phyloP scores from a whole-genome alignment of 129 eudicot genomes.

The Logfia minima region DNA sequence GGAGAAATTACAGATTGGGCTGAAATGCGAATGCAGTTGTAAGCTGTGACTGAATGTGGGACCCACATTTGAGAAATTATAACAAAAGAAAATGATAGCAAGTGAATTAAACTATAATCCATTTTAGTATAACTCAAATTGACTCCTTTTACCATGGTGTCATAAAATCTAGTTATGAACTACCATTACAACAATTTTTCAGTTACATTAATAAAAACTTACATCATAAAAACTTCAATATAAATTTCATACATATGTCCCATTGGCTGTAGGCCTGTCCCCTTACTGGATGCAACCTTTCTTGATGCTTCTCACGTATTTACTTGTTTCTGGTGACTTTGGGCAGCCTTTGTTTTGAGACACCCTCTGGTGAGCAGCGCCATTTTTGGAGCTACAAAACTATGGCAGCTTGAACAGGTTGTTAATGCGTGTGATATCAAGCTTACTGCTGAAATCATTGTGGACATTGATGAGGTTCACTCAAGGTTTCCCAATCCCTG shows the following conservation, averaged over 20 bases:
- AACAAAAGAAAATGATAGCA: not conserved
- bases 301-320: slow-evolving; percentile 13
- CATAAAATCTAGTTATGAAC: not conserved
- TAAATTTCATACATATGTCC: too few species aligned
- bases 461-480: slow-evolving; percentile 63
- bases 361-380: slow-evolving; percentile 87
- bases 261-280: not conserved
- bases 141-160: not conserved
- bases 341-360: slow-evolving; percentile 79
- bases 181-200: too few species aligned
- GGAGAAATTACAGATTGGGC: not conserved
- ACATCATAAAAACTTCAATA: too few species aligned
- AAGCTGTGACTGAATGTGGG: not conserved
- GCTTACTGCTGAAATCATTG: slow-evolving; percentile 58
- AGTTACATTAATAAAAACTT: too few species aligned
- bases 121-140: not conserved
- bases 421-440: slow-evolving; percentile 57
- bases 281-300: not conserved
- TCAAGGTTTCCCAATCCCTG: slow-evolving; percentile 78
- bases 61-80: not conserved
- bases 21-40: not conserved
- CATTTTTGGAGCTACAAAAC: slow-evolving; percentile 76
- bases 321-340: slow-evolving; percentile 21
- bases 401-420: slow-evolving; percentile 70
- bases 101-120: not conserved